A percentile compares a stretch with the other conserved stretches of the same genome.
phyloP scores from a whole-genome alignment of 192 early-diverging fungal species.

The Coemansia guatemalensis region DNA sequence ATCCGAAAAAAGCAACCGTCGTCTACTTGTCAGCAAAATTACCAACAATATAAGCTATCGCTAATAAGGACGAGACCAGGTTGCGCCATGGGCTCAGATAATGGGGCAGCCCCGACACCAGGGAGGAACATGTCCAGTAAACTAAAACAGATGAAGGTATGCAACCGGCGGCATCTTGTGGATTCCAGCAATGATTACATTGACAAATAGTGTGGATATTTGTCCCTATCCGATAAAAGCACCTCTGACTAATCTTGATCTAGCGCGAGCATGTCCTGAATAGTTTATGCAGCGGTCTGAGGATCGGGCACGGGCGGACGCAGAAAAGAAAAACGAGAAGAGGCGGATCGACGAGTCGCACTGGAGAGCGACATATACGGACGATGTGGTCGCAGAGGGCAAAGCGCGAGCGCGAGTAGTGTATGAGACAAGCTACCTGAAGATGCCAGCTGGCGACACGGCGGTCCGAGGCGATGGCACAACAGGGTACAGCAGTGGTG shows the following conservation, averaged over 20 bases:
- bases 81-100: conserved; percentile 12
- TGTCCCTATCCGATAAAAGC: not conserved
- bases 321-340: conserved; percentile 27
- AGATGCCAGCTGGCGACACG: conserved; percentile 29
- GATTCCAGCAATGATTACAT: not conserved
- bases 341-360: conserved; percentile 45
- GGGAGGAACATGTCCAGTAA: conserved; percentile 26
- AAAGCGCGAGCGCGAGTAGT: conserved; percentile 19
- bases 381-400: conserved; percentile 24
- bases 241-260: not conserved
- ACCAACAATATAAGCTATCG: not conserved
- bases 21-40: not conserved
- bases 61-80: not conserved
- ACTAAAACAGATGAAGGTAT: conserved; percentile 32
- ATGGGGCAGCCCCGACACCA: not conserved
- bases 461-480: conserved; percentile 4
- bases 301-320: conserved; percentile 26
- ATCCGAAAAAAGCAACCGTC: not conserved
- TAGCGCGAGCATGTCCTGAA: not conserved
- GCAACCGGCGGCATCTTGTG: not conserved
- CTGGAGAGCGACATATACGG: conserved; percentile 41
- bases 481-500: not conserved
- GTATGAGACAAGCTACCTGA: conserved; percentile 48
- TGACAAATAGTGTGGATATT: not conserved
- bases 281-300: conserved; percentile 53